Percentiles rank a stretch among this genome's conserved stretches.
Evolutionary conservation across 345 rosid species (phyloP).

Genomic region (Orychophragmus violaceus): DNA sequence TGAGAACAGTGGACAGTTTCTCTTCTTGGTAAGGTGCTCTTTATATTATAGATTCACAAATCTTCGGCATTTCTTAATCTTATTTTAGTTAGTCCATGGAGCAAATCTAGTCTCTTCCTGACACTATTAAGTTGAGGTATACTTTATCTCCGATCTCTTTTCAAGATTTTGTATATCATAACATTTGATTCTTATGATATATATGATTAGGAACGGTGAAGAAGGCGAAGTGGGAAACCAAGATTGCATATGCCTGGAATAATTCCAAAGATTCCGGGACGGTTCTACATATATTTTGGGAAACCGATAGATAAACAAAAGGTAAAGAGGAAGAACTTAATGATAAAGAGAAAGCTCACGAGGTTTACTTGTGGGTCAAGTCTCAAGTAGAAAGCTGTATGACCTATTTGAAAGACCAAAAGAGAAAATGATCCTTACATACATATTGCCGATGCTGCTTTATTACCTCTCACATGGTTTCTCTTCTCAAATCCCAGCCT

Average conservation of each 20-base stretch:
- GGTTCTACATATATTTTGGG: constrained; percentile 57
- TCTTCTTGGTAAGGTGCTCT: constrained; percentile 54
- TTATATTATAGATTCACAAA: background rate
- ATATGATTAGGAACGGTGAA: constrained; percentile 13
- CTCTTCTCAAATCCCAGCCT: constrained; percentile 46
- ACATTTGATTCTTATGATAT: background rate
- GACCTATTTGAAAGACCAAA: constrained; percentile 41
- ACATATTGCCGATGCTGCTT: constrained; percentile 40
- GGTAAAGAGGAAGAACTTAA: constrained; percentile 43
- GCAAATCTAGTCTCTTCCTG: background rate
- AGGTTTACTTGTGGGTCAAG: constrained; percentile 48
- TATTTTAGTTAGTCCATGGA: background rate
- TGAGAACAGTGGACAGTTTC: constrained; percentile 53
- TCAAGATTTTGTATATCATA: background rate
- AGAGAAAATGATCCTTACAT: constrained; percentile 60
- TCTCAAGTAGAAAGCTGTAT: constrained; percentile 54
- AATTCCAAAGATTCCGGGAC: constrained; percentile 66
- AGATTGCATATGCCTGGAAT: constrained; percentile 47
- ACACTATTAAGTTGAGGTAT: constrained; percentile 35
- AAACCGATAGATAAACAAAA: constrained; percentile 70
- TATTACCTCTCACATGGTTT: constrained; percentile 39
- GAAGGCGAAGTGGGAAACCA: constrained; percentile 55
- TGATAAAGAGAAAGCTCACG: constrained; percentile 40
- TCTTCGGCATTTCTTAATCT: background rate
- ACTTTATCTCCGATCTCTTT: background rate